Conservation (phyloP, 495 filamentous ascomycete genomes). For the Aspergillus olivimuriae region DNA sequence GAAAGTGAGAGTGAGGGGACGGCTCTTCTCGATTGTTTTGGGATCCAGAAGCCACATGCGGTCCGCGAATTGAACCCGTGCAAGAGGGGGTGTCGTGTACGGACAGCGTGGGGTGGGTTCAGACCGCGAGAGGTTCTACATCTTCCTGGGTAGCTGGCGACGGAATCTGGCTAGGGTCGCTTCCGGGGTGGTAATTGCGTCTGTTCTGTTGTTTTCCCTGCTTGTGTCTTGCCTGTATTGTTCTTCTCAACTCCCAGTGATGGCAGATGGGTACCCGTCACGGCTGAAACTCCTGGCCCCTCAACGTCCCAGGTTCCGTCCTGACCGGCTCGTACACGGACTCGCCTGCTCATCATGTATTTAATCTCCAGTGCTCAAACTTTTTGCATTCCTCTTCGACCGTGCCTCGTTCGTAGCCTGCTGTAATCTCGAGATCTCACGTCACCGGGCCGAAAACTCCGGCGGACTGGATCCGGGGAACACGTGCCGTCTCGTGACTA, state of each 20-base stretch:
- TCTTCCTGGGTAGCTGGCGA: conserved; percentile 35
- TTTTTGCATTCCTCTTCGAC: too few species aligned
- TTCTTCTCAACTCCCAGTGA: conserved; percentile 8
- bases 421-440: too few species aligned
- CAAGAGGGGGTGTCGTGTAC: too few species aligned
- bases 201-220: conserved; percentile 27
- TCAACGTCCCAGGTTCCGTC: too few species aligned
- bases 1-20: conserved; percentile 9
- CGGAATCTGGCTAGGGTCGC: conserved; percentile 46
- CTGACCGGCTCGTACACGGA: too few species aligned
- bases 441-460: too few species aligned
- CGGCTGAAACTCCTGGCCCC: too few species aligned
- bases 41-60: too few species aligned
- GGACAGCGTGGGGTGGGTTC: conserved; percentile 4
- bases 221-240: conserved; percentile 5
- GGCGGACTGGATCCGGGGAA: too few species aligned
- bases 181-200: conserved; percentile 47
- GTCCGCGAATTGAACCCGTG: too few species aligned
- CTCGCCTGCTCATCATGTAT: neutral
- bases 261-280: neutral
- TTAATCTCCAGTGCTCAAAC: neutral
- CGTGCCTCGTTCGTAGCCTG: too few species aligned
- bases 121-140: conserved; percentile 5
- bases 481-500: too few species aligned
- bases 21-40: conserved; percentile 7